Conservation (phyloP, 495 filamentous ascomycete species). For the Xylaria intraflava region DNA sequence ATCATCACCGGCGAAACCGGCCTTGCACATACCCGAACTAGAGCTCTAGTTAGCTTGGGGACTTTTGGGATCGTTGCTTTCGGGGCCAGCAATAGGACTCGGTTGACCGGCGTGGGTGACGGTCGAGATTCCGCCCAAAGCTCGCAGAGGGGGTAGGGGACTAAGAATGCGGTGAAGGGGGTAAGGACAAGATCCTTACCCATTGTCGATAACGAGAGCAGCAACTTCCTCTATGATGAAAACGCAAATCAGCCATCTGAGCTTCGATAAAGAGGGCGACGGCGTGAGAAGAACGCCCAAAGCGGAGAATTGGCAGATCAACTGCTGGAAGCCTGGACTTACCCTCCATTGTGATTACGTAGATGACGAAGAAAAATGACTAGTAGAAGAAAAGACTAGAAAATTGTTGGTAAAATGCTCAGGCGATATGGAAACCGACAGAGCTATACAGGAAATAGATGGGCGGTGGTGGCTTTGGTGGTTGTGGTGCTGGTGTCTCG, state of each 20-base stretch:
- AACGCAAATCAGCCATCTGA: conserved; percentile 47
- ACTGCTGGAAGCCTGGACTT: conserved; percentile 20
- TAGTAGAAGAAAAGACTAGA: conserved; percentile 29
- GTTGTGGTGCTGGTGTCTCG: conserved; percentile 25
- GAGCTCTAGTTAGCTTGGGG: conserved; percentile 42
- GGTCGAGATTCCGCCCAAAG: conserved; percentile 4
- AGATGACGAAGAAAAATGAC: conserved; percentile 31
- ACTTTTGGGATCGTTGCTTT: conserved; percentile 5
- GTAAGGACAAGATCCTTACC: conserved; percentile 57
- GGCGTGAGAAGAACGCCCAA: conserved; percentile 5
- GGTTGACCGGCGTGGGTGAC: conserved; percentile 1
- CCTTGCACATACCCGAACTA: conserved; percentile 99
- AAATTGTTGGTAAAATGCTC: conserved; percentile 27
- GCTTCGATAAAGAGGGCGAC: conserved; percentile 3
- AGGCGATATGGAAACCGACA: conserved; percentile 40
- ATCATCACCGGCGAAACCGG: conserved; percentile 99
- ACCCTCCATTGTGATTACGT: conserved; percentile 51
- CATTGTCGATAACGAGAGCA: conserved; percentile 99
- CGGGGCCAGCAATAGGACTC: conserved; percentile 4
- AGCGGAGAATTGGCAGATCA: not conserved
- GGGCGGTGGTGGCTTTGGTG: conserved; percentile 24
- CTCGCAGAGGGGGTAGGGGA: conserved; percentile 16
- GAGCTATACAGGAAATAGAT: conserved; percentile 21
- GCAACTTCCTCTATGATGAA: conserved; percentile 89
- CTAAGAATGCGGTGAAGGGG: conserved; percentile 28